Evolutionary conservation across 352 stramenopile species (phyloP), one percentile per base, ranked within the genome.

Genomic region (Pelagophyceae sp.): DNA sequence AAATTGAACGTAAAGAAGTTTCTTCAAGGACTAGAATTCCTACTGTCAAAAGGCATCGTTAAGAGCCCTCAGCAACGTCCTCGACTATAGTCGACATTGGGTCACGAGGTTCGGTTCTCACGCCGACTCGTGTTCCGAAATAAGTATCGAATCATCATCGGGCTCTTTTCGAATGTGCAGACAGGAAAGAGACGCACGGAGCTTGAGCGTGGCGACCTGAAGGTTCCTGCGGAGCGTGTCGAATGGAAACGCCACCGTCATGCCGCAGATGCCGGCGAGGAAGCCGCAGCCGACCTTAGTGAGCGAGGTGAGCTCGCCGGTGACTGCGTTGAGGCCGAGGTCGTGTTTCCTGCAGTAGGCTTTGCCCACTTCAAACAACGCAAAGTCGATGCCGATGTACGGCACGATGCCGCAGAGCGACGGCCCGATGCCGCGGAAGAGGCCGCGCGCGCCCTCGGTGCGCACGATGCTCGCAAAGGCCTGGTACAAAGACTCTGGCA

Each of bases 351-450:
- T 15, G 33, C 50, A 64, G 1, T 6, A 31, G 0, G 51, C 51
- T 17, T 37, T 60, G 6, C 31, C 29, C 5, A 78, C 11, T 29
- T 81, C 80, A 40, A 78, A 83, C 15, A 81, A 27, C 1, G 74
- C 77, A 45, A 83, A 83, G 65, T 83, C 82, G 38, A 83, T 81
- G 32, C 78, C 80, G 32, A 81, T 79, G 76, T 83, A 83, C 5
- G 78, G 78, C 27, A 83, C 25, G 50, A 79, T 65, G 38, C 80
- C 80, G 54, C 80, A 58, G 19, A 83, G 40, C 27, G 80, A 82
- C 0, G 80, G 80, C 3, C 11, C 35, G 0, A 80, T 17, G 58
- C 80, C 80, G 25, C 75, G 72, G 38, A 78, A 83, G 63, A 71
- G 78, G 15, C 71, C 69, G 23, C n/a, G 25, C 5, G 75, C 23